phyloP scores from a whole-genome alignment of 2,329 filamentous ascomycete genomes.

The Cladosporium phlei region DNA sequence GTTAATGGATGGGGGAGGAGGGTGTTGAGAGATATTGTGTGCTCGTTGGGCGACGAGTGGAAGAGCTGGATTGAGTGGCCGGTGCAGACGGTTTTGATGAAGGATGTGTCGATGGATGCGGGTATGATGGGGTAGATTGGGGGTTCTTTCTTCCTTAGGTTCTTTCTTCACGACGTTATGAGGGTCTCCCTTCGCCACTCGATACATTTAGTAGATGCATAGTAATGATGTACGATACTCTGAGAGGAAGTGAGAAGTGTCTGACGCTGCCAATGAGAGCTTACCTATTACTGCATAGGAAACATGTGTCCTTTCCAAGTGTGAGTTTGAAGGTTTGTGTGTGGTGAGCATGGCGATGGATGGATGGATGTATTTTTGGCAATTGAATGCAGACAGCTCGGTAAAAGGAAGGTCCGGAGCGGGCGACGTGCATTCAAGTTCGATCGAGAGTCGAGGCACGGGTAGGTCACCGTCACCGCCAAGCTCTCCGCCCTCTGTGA shows the following conservation, averaged over 20 bases:
- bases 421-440: too few species aligned
- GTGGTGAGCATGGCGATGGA: too few species aligned
- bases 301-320: too few species aligned
- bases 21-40: conserved; percentile 25
- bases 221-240: conserved; percentile 11
- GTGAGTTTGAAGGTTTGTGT: too few species aligned
- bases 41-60: conserved; percentile 24
- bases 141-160: background rate
- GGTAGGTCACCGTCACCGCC: too few species aligned
- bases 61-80: conserved; percentile 31
- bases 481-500: too few species aligned
- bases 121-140: background rate
- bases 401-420: too few species aligned
- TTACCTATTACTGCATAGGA: too few species aligned
- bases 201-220: conserved; percentile 7
- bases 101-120: conserved; percentile 11
- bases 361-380: too few species aligned
- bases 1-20: conserved; percentile 23
- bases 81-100: conserved; percentile 22
- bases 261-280: too few species aligned
- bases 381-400: too few species aligned
- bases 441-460: too few species aligned
- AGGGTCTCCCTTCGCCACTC: background rate
- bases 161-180: background rate
- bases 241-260: background rate